Base-by-base conservation (phyloP, 306 rosid genomes). In the Pueraria montana region DNA sequence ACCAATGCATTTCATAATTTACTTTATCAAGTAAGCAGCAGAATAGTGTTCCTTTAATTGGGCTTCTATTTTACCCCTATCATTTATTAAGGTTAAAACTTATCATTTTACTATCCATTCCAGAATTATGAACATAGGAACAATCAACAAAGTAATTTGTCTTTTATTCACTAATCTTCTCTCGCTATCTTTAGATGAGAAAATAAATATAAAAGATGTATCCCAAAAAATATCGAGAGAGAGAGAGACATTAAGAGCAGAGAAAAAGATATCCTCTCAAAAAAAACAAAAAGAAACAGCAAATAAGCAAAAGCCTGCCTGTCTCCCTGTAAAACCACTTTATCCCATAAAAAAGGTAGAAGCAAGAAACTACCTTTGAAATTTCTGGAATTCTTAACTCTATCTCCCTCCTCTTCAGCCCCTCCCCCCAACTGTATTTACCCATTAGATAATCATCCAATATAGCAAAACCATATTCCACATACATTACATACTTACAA, bases 381-480 rank as follows among this genome's bases (percentile, higher is more conserved):
- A 7, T 6, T 53, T n/a, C 26, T 6, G 61, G 61, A 21, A 18
- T 53, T 18, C 11, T 53, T 7, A 18, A 53, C 26, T n/a, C 26
- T 7, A 53, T 11, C 62, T 55, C 26, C 27, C 62, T 55, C 5
- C 62, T 55, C 27, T 8, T 55, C 27, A 55, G 58, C 23, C 18
- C 20, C 27, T 21, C 64, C 30, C 32, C 13, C 16, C 4, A 56
- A 21, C 6, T 56, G 16, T 23, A 21, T 56, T 21, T 21, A 21
- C 32, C 64, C 5, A 49, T 61, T 71, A 49, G 12, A 69, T 42
- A 40, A 61, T 42, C 78, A n/a, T 58, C n/a, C 21, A 27, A 30
- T 32, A 70, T 12, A 24, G 49, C 78, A 58, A 16, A 55, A 71
- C 18, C 71, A 76, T 59, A 76, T 42, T 61, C 72, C 59, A 13